phyloP scores from a whole-genome alignment of 257 asterid genomes.

The Solanum corneliomulleri region DNA sequence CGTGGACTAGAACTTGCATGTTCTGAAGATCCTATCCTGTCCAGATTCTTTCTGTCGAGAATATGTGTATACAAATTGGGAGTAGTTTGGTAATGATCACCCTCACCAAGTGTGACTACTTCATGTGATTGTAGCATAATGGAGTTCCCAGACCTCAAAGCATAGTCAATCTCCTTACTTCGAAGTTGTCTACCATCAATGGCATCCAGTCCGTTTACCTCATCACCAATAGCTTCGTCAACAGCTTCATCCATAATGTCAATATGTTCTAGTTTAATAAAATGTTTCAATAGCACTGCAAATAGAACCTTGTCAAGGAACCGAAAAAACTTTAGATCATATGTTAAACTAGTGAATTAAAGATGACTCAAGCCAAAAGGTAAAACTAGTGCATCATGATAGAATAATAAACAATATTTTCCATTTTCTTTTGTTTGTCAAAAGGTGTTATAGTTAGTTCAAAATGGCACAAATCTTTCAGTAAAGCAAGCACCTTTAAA shows the following conservation, averaged over 20 bases:
- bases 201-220: conserved; percentile 12
- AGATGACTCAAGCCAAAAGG: background rate
- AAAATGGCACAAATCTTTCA: background rate
- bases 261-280: conserved; percentile 6
- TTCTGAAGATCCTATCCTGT: conserved; percentile 73
- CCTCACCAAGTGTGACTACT: conserved; percentile 48
- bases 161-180: conserved; percentile 40
- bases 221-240: conserved; percentile 26
- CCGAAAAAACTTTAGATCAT: background rate
- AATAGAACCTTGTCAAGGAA: background rate
- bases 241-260: conserved; percentile 6
- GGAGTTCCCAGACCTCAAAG: conserved; percentile 44
- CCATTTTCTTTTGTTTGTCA: background rate
- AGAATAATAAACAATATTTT: background rate
- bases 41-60: conserved; percentile 43
- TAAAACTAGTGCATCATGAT: background rate
- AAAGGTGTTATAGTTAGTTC: background rate
- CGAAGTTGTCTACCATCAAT: conserved; percentile 27
- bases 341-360: background rate
- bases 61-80: conserved; percentile 25
- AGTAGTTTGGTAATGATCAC: conserved; percentile 27
- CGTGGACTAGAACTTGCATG: conserved; percentile 81
- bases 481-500: background rate
- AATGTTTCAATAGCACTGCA: conserved; percentile 4
- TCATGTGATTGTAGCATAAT: conserved; percentile 45